phyloP scores from a whole-genome alignment of 768 basidiomycete species.

The Boletales sp. region DNA sequence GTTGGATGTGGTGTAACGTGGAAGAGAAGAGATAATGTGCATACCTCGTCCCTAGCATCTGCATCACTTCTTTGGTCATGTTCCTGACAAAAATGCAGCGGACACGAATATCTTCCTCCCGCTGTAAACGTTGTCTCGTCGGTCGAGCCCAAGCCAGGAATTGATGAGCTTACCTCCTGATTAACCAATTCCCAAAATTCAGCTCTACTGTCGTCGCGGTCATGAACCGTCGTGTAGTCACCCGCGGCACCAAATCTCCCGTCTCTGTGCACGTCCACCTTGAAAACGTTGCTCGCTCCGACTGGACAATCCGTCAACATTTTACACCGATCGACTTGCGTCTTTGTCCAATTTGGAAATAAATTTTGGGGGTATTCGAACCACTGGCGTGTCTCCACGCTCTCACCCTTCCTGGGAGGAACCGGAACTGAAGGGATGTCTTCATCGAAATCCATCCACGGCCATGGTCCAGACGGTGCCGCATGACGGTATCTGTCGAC shows the following conservation, averaged over 20 bases:
- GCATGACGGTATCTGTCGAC: constrained; percentile 33
- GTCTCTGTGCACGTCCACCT: constrained; percentile 19
- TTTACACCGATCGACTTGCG: constrained; percentile 27
- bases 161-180: constrained; percentile 30
- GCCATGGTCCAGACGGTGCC: constrained; percentile 40
- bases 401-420: background rate
- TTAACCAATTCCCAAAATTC: constrained; percentile 35
- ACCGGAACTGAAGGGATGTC: constrained; percentile 10
- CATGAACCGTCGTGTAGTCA: background rate
- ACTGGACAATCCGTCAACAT: constrained; percentile 24
- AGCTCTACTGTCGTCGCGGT: constrained; percentile 10
- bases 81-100: constrained; percentile 50
- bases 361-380: constrained; percentile 26
- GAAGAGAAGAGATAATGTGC: constrained; percentile 1
- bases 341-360: constrained; percentile 32
- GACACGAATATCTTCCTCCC: constrained; percentile 37
- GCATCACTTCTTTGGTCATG: constrained; percentile 46
- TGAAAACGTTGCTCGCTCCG: constrained; percentile 16
- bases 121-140: constrained; percentile 10
- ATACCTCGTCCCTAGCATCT: constrained; percentile 56
- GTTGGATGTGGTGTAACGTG: background rate
- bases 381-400: constrained; percentile 11
- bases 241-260: constrained; percentile 7
- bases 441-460: constrained; percentile 38
- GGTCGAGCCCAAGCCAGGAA: background rate